These are phyloP conservation scores for Tripterygium wilfordii DNA, from an alignment of 177 flowering plant genomes.

Conservation along the genomic window DNA sequence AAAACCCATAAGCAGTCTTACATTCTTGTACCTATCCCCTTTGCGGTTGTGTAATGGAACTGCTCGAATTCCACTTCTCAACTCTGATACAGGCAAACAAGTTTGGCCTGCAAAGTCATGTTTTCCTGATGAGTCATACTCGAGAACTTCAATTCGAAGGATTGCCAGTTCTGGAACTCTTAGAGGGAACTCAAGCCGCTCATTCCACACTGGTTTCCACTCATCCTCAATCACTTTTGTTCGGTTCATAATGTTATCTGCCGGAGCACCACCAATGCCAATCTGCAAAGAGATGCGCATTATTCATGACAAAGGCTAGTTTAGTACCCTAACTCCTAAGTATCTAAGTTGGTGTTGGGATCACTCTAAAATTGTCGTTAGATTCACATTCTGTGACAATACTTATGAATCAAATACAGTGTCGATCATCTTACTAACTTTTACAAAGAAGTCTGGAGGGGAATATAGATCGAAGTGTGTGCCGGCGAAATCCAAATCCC, in stretches of 20 bases:
- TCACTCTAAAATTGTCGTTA: no score
- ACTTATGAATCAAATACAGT: background rate
- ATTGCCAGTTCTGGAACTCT: conserved; percentile 32
- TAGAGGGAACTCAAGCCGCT: conserved; percentile 26
- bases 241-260: conserved; percentile 23
- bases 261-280: conserved; percentile 27
- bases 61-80: conserved; percentile 23
- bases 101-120: conserved; percentile 31
- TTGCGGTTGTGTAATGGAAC: conserved; percentile 22
- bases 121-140: conserved; percentile 23
- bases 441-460: conserved; percentile 26
- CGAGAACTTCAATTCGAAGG: conserved; percentile 27
- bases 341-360: no score
- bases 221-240: conserved; percentile 26
- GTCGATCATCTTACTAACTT: conserved; percentile 8
- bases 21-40: conserved; percentile 20
- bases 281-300: conserved; percentile 9
- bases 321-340: background rate
- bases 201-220: conserved; percentile 30
- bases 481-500: conserved; percentile 25
- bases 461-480: conserved; percentile 27
- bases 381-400: background rate
- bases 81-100: conserved; percentile 26
- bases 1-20: conserved; percentile 24
- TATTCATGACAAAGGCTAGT: background rate